Percentiles rank a stretch among this genome's conserved stretches.
phyloP scores from a whole-genome alignment of 2,329 filamentous ascomycete species.

The Acarospora socialis region DNA sequence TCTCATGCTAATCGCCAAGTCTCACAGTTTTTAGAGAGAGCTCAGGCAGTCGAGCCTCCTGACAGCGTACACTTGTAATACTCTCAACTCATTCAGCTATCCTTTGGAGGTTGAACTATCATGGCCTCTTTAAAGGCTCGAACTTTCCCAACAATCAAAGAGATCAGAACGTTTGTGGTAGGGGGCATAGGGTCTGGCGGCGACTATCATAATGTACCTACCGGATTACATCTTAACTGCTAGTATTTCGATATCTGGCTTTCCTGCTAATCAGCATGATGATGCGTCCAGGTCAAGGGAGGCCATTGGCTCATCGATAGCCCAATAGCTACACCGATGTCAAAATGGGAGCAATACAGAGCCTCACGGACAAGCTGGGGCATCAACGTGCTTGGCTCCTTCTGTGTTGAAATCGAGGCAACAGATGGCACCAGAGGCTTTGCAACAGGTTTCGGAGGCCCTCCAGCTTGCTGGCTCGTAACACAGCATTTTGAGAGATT shows the following conservation, averaged over 20 bases:
- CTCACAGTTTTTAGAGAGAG: no score
- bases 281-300: constrained; percentile 27
- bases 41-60: no score
- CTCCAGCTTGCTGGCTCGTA: constrained; percentile 85
- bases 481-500: constrained; percentile 90
- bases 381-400: constrained; percentile 88
- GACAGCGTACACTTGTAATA: no score
- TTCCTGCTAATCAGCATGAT: not conserved
- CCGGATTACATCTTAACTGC: constrained; percentile 25
- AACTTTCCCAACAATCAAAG: constrained; percentile 32
- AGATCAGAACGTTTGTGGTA: constrained; percentile 32
- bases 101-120: no score
- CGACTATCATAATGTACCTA: constrained; percentile 77
- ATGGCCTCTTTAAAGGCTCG: no score
- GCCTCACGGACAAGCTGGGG: constrained; percentile 83
- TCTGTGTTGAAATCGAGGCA: constrained; percentile 79
- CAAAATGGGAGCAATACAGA: constrained; percentile 75
- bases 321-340: constrained; percentile 85
- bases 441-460: constrained; percentile 85
- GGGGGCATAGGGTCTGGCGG: constrained; percentile 34
- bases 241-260: not conserved
- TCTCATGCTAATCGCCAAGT: no score
- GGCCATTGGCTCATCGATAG: constrained; percentile 73
- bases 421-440: constrained; percentile 87
- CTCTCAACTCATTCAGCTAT: no score